phyloP scores from a whole-genome alignment of 2,329 filamentous ascomycete genomes.

The Alternaria sp. region DNA sequence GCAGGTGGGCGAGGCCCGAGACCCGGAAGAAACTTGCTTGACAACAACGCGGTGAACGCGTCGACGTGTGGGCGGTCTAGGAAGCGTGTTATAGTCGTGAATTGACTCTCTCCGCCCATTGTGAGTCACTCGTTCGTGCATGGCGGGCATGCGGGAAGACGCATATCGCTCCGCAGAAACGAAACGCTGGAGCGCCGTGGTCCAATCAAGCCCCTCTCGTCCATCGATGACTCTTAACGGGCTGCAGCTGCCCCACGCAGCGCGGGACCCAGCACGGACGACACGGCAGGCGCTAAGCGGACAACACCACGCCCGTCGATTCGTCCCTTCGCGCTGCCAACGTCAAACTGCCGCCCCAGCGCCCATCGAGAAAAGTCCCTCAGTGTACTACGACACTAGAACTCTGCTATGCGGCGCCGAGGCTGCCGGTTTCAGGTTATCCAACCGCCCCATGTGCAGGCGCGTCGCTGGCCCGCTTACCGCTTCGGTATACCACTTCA shows the following conservation, averaged over 20 bases:
- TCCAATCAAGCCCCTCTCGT: conserved; percentile 32
- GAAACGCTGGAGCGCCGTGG: conserved; percentile 40
- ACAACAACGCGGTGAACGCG: conserved; percentile 44
- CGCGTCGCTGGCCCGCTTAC: conserved; percentile 39
- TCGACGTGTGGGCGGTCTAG: conserved; percentile 29
- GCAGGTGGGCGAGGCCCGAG: conserved; percentile 36
- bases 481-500: conserved; percentile 31
- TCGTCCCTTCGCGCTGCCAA: conserved; percentile 35
- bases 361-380: conserved; percentile 4
- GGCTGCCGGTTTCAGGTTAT: conserved; percentile 44
- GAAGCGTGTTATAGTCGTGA: conserved; percentile 50
- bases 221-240: conserved; percentile 42
- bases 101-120: conserved; percentile 31
- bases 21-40: conserved; percentile 32
- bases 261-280: conserved; percentile 29
- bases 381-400: conserved; percentile 14
- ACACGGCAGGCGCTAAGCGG: conserved; percentile 36
- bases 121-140: conserved; percentile 45
- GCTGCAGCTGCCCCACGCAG: conserved; percentile 25
- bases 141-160: conserved; percentile 25
- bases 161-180: conserved; percentile 37
- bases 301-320: conserved; percentile 39
- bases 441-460: conserved; percentile 46
- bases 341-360: conserved; percentile 43
- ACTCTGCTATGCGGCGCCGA: conserved; percentile 23